phyloP scores from a whole-genome alignment of 805 yeast genomes.

The Myxozyma neotropica region DNA sequence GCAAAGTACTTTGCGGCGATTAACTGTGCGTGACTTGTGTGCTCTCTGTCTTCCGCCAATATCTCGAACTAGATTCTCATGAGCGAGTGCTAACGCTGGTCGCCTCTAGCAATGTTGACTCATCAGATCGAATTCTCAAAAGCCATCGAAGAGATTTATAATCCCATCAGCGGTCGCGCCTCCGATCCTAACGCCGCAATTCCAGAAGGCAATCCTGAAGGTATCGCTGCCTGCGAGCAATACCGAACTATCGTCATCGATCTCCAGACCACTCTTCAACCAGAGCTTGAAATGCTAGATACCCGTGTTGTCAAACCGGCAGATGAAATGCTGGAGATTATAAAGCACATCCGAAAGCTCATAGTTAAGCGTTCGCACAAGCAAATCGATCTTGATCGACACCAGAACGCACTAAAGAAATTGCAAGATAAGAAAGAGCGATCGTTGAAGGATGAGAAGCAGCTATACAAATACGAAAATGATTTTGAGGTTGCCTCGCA shows the following conservation, averaged over 20 bases:
- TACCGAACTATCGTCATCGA: constrained; percentile 87
- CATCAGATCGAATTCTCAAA: constrained; percentile 95
- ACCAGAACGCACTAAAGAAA: constrained; percentile 66
- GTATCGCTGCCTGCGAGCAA: constrained; percentile 90
- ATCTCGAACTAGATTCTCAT: background rate
- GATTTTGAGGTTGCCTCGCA: constrained; percentile 89
- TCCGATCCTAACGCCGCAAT: constrained; percentile 84
- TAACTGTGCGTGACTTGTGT: constrained; percentile 52
- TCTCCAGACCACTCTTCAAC: constrained; percentile 80
- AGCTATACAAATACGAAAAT: constrained; percentile 82
- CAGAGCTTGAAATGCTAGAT: constrained; percentile 91
- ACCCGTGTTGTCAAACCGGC: constrained; percentile 89
- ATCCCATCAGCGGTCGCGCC: constrained; percentile 90
- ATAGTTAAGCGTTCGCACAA: constrained; percentile 94
- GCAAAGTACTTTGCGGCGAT: constrained; percentile 89
- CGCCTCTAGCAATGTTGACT: constrained; percentile 60
- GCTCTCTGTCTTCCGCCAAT: background rate
- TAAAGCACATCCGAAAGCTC: constrained; percentile 85
- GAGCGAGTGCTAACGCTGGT: background rate
- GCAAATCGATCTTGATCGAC: constrained; percentile 90
- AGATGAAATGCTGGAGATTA: constrained; percentile 81
- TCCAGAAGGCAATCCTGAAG: constrained; percentile 95
- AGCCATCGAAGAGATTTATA: constrained; percentile 92
- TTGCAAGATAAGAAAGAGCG: constrained; percentile 80
- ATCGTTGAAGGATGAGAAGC: constrained; percentile 88